phyloP scores from a whole-genome alignment of 2,329 filamentous ascomycete species.

The Penicillium crustosum region DNA sequence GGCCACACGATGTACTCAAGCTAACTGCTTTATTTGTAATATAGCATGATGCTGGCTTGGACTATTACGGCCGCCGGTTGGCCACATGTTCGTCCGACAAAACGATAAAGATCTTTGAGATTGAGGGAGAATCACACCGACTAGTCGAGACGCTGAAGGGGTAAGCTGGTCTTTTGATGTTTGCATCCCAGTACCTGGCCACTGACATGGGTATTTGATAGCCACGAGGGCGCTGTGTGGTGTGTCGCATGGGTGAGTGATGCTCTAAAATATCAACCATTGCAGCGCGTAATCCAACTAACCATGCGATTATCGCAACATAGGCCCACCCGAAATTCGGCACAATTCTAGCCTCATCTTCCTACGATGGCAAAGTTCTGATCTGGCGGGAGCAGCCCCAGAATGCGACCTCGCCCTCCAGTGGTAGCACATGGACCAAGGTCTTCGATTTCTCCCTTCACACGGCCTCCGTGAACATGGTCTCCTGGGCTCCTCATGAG shows the following conservation, averaged over 20 bases:
- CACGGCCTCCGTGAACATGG: constrained; percentile 94
- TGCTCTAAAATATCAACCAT: background rate
- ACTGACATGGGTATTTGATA: constrained; percentile 40
- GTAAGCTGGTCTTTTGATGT: constrained; percentile 50
- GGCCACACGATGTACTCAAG: background rate
- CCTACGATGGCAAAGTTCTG: constrained; percentile 96
- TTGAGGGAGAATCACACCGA: constrained; percentile 88
- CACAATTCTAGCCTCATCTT: constrained; percentile 92
- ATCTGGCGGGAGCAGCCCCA: constrained; percentile 87
- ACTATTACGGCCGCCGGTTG: constrained; percentile 95
- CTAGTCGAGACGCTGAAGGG: constrained; percentile 92
- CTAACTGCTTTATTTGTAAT: constrained; percentile 9
- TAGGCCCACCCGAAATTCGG: constrained; percentile 94
- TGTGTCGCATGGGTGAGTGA: constrained; percentile 78
- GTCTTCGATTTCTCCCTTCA: constrained; percentile 92
- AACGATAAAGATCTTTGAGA: constrained; percentile 98
- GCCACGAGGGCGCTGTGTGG: constrained; percentile 97
- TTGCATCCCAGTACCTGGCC: background rate
- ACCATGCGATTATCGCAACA: constrained; percentile 4
- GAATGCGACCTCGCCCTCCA: constrained; percentile 38
- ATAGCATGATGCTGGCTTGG: constrained; percentile 94
- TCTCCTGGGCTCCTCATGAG: constrained; percentile 97
- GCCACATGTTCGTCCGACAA: constrained; percentile 98
- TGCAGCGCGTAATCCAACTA: constrained; percentile 6
- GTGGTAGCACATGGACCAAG: constrained; percentile 68